Percentiles rank a stretch among this genome's conserved stretches.
Conservation (phyloP, 225 moss, liverwort and hornwort genomes). For the Marchantia paleacea region DNA sequence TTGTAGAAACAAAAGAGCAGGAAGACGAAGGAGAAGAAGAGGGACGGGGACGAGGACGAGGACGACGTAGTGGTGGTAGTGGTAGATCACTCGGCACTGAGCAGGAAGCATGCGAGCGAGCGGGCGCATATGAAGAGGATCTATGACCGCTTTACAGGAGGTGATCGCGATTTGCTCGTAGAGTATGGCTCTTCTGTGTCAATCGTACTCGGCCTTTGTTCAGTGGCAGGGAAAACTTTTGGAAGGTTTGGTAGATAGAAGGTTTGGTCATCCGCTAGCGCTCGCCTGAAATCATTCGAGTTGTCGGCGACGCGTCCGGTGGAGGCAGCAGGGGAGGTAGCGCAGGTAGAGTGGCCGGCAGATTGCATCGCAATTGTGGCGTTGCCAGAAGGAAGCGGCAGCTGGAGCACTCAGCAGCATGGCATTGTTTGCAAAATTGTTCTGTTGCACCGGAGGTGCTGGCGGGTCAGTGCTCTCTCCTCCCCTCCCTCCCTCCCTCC, state of each 20-base stretch:
- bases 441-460: conserved; percentile 35
- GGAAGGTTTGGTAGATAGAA: conserved; percentile 15
- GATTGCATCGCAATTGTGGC: not conserved
- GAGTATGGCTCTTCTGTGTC: conserved; percentile 10
- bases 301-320: not conserved
- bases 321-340: conserved; percentile 1
- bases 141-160: conserved; percentile 8
- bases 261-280: not conserved
- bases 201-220: conserved; percentile 13
- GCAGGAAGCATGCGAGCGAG: not conserved
- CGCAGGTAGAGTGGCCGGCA: conserved; percentile 1
- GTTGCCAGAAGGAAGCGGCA: conserved; percentile 16
- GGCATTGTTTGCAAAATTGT: conserved; percentile 38
- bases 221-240: conserved; percentile 21
- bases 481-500: not conserved
- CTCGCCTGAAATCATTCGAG: not conserved
- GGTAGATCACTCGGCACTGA: not conserved
- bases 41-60: too few species aligned
- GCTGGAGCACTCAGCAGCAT: conserved; percentile 27
- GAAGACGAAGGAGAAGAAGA: not conserved
- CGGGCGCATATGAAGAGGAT: conserved; percentile 3
- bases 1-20: not conserved
- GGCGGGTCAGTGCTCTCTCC: conserved; percentile 23
- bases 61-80: not conserved
- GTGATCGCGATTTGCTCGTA: not conserved